Evolutionary conservation across 2,329 filamentous ascomycete species (phyloP), one percentile per base, ranked within the genome.

Genomic region (Podosphaera xanthii): DNA sequence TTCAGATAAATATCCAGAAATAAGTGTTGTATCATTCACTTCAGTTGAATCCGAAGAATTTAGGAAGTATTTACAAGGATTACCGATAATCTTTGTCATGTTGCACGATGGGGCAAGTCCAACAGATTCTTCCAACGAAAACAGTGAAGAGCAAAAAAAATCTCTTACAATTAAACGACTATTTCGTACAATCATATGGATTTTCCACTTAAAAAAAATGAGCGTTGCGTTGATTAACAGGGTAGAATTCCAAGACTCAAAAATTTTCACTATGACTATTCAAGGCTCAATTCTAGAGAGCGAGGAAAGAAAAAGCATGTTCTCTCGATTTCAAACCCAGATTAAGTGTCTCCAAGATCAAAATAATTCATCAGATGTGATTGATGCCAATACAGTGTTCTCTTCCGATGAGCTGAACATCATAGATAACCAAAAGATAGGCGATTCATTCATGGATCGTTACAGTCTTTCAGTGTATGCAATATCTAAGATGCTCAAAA

Each of bases 61-160:
- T 64, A 61, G 68, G 4, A 64, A 73, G 0, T 85, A 86, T 64
- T 70, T 86, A 1, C 63, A 71, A 2, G 65, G 67, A 0, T 74
- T 76, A 33, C 76, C 79, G 0, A 72, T 81, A 2, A 82, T 85
- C 65, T 86, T 88, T 63, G 70, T 87, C 58, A 77, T 89, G 72
- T 79, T 77, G 58, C 82, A 86, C 63, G 81, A 87, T 67, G 83
- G 82, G 22, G 65, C 70, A 54, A 57, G 35, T n/a, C 14, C n/a
- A 5, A n/a, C 14, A 2, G 38, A 42, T 10, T 1, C 9, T 10
- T 6, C 10, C 36, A 40, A 10, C 36, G 34, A 46, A 14, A 57
- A 56, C 31, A 56, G 50, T 36, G 31, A 57, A 31, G 61, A 63
- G 44, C 59, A 60, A 2, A 31, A 62, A 34, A 54, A 22, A 50